Evolutionary conservation across 371 early-diverging fungal species (phyloP), one percentile per base, ranked within the genome.

Genomic region (Actinomucor elegans): DNA sequence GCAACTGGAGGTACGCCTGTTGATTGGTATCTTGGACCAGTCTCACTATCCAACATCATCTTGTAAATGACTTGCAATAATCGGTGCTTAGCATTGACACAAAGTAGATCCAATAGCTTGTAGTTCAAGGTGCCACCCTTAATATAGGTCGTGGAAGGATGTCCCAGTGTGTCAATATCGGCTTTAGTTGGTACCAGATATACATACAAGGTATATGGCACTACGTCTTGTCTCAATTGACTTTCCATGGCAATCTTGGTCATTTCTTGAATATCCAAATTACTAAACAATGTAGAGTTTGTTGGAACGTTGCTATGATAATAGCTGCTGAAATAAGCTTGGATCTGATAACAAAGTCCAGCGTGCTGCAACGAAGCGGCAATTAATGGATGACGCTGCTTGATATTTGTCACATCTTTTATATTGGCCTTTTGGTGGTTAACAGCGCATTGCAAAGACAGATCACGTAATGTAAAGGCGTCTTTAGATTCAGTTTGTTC

Each of bases 31-130:
- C 83, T 77, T 31, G 84, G 83, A 14, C 88, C 88, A 9, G 57
- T 61, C 32, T 88, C 88, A 51, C 82, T 83, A 47, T 84, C 86
- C 48, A 91, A 67, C 88, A 87, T 87, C 90, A 89, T 90, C 61
- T 87, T 91, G 64, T 88, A 87, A 34, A 91, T 84, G 15, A 90
- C 64, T 47, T 88, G 85, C 40, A 88, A 58, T 43, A 91, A 63
- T 48, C 86, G 67, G 55, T 88, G 84, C 61, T 90, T 90, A 17
- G 83, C 79, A 53, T 79, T 79, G 20, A 90, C 77, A 58, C 87
- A 85, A n/a, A 90, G 65, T 28, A 85, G 66, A 55, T 90, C 91
- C 33, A 90, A 55, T 6, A 89, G 55, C 33, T 80, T 79, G 55
- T 87, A 84, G 37, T 69, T 76, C 5, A 90, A 53, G 33, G 73